Conservation (phyloP, 129 eudicot genomes). For the Arctium lappa region DNA sequence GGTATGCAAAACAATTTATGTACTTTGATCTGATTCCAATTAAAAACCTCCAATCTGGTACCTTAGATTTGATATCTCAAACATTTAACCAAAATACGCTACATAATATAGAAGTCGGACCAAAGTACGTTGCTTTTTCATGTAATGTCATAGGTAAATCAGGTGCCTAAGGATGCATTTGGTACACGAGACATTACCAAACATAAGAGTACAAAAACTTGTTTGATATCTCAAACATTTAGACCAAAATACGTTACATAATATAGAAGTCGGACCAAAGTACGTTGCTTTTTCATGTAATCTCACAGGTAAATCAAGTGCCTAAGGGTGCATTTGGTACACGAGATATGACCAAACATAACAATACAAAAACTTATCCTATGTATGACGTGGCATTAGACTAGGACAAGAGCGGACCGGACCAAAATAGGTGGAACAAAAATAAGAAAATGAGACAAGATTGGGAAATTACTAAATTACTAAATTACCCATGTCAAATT, state of each 20-base stretch:
- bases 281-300: background rate
- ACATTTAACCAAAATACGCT: background rate
- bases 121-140: background rate
- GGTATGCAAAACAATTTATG: slow-evolving; percentile 32
- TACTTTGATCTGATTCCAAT: background rate
- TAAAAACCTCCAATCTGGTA: background rate
- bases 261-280: background rate
- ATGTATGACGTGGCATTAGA: background rate
- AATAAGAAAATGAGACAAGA: background rate
- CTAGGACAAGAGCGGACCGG: too few species aligned
- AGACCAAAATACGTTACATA: background rate
- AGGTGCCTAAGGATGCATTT: background rate
- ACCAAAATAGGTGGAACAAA: background rate
- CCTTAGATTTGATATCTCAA: background rate
- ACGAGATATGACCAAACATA: background rate
- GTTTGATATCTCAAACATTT: background rate
- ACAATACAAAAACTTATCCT: too few species aligned
- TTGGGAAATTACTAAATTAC: background rate
- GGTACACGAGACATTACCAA: background rate
- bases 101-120: background rate
- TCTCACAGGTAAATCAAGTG: too few species aligned
- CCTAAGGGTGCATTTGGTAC: background rate
- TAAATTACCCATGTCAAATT: background rate
- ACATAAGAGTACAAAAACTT: too few species aligned
- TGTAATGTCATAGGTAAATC: too few species aligned